Evolutionary conservation across 2,329 filamentous ascomycete genomes (phyloP), one percentile per base, ranked within the genome.

Genomic region (Didymella sp.): DNA sequence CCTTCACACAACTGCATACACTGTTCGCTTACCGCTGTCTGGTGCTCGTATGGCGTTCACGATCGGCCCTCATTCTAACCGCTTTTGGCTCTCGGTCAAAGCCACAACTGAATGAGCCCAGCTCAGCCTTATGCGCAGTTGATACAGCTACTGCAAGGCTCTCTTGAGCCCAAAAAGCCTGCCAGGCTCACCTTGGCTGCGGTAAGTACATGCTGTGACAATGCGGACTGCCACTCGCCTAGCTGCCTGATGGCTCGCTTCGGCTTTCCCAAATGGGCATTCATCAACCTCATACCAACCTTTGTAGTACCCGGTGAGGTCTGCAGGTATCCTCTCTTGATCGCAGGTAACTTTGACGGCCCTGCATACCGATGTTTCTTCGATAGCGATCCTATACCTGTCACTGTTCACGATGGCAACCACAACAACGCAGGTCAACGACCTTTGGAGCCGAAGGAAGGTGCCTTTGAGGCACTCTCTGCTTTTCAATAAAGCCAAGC

Each of bases 401-500:
- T 5, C 25, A 11, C 54, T 54, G 17, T 51, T 38, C 15, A 12
- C 8, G 4, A 43, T 46, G 19, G 63, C 61, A 19, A 58, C 46
- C 31, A 49, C 43, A 3, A 40, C 41, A 37, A 61, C 35, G 61
- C 57, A 42, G 49, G 59, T 17, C 33, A 58, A n/a, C 55, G 51
- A 22, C 44, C 60, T 15, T 48, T 62, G 21, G 62, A 59, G 56
- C 27, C 54, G n/a, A 61, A 61, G 30, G 67, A 59, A 43, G 19
- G 55, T 56, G n/a, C 54, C 60, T 8, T 27, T 64, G 19, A 65
- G 51, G n/a, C 57, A 51, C 12, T 58, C 59, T 1, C 15, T 40
- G 1, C 31, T 73, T 6, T 72, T 73, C 53, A 62, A 57, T 21
- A 70, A 68, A 41, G 53, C 58, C 28, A 67, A 66, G 35, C 66